These are phyloP conservation scores for Pleomassaria siparia DNA, from an alignment of 2,329 filamentous ascomycete species.

Conservation along the genomic window DNA sequence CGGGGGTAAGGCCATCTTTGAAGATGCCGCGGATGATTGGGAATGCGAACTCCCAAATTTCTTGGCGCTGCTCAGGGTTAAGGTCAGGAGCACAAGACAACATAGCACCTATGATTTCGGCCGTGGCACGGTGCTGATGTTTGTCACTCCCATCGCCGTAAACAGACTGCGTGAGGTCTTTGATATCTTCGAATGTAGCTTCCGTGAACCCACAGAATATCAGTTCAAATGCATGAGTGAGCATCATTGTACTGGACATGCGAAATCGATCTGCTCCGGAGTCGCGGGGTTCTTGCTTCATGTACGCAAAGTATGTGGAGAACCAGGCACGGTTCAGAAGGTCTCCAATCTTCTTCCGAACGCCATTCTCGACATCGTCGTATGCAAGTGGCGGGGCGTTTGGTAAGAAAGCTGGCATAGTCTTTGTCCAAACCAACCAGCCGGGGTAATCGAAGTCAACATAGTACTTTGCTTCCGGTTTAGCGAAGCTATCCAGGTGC, in stretches of 20 bases:
- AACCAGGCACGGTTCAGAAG: constrained; percentile 85
- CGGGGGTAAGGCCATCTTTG: constrained; percentile 87
- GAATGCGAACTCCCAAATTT: constrained; percentile 86
- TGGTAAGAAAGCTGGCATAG: constrained; percentile 76
- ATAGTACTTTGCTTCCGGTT: constrained; percentile 80
- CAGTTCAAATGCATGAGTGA: constrained; percentile 88
- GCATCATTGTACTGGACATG: constrained; percentile 80
- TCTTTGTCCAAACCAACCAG: constrained; percentile 94
- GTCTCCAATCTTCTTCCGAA: constrained; percentile 77
- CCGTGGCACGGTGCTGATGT: constrained; percentile 93
- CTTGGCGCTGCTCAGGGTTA: constrained; percentile 69
- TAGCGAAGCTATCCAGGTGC: constrained; percentile 76
- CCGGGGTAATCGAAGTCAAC: constrained; percentile 90
- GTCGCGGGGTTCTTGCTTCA: constrained; percentile 95
- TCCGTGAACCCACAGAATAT: constrained; percentile 77
- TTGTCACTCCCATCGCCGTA: constrained; percentile 95
- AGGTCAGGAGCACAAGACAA: constrained; percentile 80
- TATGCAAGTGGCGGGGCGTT: constrained; percentile 72
- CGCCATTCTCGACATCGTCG: constrained; percentile 74
- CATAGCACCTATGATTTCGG: constrained; percentile 88
- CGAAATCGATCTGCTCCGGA: constrained; percentile 80
- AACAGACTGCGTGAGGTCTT: constrained; percentile 73
- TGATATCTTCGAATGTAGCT: constrained; percentile 83
- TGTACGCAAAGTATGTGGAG: constrained; percentile 80
- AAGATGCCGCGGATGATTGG: constrained; percentile 85